Percentiles rank a stretch among this genome's conserved stretches.
These are phyloP conservation scores for Hippophae rhamnoides DNA, from an alignment of 306 rosid species.

Conservation along the genomic window DNA sequence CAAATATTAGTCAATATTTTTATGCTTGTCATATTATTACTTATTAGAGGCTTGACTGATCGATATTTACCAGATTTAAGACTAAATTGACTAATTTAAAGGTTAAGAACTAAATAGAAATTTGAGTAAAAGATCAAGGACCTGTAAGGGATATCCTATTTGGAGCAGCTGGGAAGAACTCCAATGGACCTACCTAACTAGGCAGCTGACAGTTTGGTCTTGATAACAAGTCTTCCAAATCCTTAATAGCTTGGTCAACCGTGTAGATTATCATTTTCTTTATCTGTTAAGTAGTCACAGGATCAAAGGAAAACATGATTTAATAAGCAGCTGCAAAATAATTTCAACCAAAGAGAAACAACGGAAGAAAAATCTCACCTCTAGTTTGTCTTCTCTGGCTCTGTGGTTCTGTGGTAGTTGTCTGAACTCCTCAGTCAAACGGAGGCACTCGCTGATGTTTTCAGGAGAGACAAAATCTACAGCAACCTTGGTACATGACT, in stretches of 20 bases:
- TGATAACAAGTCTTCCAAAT: conserved; percentile 25
- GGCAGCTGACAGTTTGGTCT: neutral
- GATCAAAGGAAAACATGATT: too few species aligned
- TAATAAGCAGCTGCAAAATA: too few species aligned
- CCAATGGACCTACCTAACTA: neutral
- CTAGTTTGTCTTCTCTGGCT: conserved; percentile 81
- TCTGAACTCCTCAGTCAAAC: conserved; percentile 60
- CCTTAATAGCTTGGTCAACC: conserved; percentile 43
- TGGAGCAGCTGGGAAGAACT: neutral
- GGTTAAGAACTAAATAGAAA: too few species aligned
- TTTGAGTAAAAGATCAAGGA: too few species aligned
- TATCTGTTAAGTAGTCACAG: conserved; percentile 31
- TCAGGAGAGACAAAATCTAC: conserved; percentile 79
- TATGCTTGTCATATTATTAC: too few species aligned
- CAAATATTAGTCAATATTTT: too few species aligned
- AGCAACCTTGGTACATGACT: conserved; percentile 86
- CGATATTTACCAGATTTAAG: too few species aligned
- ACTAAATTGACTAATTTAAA: too few species aligned
- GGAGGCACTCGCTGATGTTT: conserved; percentile 62
- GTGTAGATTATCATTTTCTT: conserved; percentile 74
- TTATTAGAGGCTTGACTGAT: too few species aligned
- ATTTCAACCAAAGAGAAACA: conserved; percentile 16
- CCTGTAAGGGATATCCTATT: neutral
- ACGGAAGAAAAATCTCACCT: conserved; percentile 29
- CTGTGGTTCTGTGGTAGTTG: conserved; percentile 66